Evolutionary conservation across 2,329 filamentous ascomycete genomes (phyloP).

Genomic region (Epicoccum nigrum): DNA sequence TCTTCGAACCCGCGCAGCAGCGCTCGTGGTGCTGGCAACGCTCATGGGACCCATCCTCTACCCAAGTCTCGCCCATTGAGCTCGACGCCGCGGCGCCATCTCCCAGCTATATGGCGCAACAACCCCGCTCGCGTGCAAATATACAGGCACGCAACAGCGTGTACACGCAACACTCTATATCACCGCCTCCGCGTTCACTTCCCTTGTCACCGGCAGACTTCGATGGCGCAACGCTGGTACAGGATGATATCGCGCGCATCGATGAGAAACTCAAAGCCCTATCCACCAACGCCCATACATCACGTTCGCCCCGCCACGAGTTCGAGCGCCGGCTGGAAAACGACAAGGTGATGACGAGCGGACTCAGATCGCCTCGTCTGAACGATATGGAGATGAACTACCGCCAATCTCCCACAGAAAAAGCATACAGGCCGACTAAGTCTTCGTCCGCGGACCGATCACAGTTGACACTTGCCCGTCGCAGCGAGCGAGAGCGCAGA

Average conservation of each 20-base stretch:
- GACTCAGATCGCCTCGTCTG: constrained; percentile 26
- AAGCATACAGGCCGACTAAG: not conserved
- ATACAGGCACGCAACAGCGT: not conserved
- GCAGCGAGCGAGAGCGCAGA: not conserved
- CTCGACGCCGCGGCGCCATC: constrained; percentile 29
- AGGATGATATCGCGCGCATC: constrained; percentile 38
- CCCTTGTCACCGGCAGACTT: constrained; percentile 20
- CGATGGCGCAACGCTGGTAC: constrained; percentile 31
- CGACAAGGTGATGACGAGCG: constrained; percentile 37
- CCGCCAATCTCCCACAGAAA: constrained; percentile 3
- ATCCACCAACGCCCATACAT: constrained; percentile 22
- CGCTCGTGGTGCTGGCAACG: constrained; percentile 47
- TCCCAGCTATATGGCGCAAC: not conserved
- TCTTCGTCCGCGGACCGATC: too few relatives aligned
- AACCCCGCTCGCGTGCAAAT: not conserved
- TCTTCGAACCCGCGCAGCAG: constrained; percentile 39
- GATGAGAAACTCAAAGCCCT: constrained; percentile 43
- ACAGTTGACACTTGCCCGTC: not conserved
- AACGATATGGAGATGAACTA: constrained; percentile 4
- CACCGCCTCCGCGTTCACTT: constrained; percentile 15
- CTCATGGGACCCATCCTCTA: constrained; percentile 34
- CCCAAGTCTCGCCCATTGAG: constrained; percentile 34
- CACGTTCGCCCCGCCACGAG: constrained; percentile 19
- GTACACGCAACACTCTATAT: not conserved
- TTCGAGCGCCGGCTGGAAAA: constrained; percentile 35